Base-by-base conservation (phyloP, 2,329 filamentous ascomycete species). In the Niveomyces coronatus region DNA sequence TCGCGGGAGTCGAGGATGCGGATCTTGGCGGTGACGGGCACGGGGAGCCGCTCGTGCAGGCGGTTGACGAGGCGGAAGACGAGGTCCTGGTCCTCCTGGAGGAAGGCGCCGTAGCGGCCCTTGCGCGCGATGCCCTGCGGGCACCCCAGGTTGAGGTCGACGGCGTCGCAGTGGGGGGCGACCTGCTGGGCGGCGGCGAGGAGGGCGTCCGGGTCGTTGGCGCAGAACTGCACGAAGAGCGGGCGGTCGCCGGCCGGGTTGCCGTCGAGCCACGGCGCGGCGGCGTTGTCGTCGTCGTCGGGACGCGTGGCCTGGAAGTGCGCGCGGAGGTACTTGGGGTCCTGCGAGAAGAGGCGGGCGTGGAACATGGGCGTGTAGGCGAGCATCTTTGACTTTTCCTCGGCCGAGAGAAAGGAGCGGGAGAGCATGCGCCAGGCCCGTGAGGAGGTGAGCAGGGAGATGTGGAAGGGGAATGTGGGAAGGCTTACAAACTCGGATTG, bases 391-490 rank as follows among this genome's bases (percentile, higher is more conserved):
- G 70, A 67, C 31, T 76, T 72, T 38, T 79, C 68, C 34, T 76
- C 66, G 5, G 78, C 62, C 2, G 83, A 71, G 50, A 95, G 77
- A 62, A 94, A 96, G 6, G 88, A 95, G 49, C 91, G 80, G n/a
- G 85, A 85, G 47, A 98, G 79, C 71, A 95, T 81, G 50, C 91
- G 84, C 91, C 91, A 98, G 51, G 89, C 91, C 88, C 94, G n/a
- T n/a, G n/a, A 47, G 23, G 10, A 3, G 16, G 16, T n/a, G 88
- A 95, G 49, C 91, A 80, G n/a, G 85, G 85, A 47, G 98, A 79
- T 71, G 95, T 81, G 50, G 91, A 84, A 91, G 91, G 98, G 51
- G 89, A 91, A 88, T 94, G n/a, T n/a, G n/a, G 47, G 23, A 10
- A 3, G 16, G 16, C 81, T 47, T 68, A 94, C 88, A 66, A 96